A percentile compares a stretch with the other conserved stretches of the same genome.
Conservation (phyloP, 192 early-diverging fungal genomes). For the Dissophora ornata region DNA sequence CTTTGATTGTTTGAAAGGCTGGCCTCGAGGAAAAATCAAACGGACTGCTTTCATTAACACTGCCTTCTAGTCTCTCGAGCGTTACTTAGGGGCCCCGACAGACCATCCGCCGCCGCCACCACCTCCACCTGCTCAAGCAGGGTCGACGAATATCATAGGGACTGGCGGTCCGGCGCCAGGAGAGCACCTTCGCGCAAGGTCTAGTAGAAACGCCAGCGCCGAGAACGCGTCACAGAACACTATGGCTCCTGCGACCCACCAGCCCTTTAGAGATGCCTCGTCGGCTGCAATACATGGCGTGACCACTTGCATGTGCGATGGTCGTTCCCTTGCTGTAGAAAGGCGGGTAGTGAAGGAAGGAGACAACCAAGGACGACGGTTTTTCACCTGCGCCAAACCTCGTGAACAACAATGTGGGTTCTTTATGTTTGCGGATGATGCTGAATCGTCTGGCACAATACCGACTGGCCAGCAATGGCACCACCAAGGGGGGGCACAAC, state of each 20-base stretch:
- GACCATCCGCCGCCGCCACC: slow-evolving; percentile 8
- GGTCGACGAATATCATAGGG: slow-evolving; percentile 2
- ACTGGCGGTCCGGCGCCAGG: slow-evolving; percentile 29
- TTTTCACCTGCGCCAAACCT: slow-evolving; percentile 58
- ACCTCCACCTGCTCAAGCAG: background rate
- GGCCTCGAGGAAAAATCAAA: too few relatives aligned
- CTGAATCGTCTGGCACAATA: background rate
- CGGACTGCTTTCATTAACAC: background rate
- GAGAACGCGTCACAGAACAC: too few relatives aligned
- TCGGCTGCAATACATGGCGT: background rate
- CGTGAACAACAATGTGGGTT: slow-evolving; percentile 42
- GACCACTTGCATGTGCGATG: slow-evolving; percentile 49
- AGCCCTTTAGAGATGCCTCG: slow-evolving; percentile 14
- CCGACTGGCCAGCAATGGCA: background rate
- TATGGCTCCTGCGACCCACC: background rate
- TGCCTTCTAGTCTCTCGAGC: slow-evolving; percentile 18
- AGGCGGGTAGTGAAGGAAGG: slow-evolving; percentile 60
- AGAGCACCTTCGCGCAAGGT: slow-evolving; percentile 7
- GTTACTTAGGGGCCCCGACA: background rate
- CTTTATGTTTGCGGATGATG: slow-evolving; percentile 17
- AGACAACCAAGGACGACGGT: slow-evolving; percentile 68
- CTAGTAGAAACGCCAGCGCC: too few relatives aligned
- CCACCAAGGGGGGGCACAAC: background rate
- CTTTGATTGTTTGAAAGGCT: too few relatives aligned
- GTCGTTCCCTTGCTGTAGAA: slow-evolving; percentile 53